Percentiles rank a stretch among this genome's conserved stretches.
Conservation (phyloP, 306 rosid species). For the Quercus agrifolia region DNA sequence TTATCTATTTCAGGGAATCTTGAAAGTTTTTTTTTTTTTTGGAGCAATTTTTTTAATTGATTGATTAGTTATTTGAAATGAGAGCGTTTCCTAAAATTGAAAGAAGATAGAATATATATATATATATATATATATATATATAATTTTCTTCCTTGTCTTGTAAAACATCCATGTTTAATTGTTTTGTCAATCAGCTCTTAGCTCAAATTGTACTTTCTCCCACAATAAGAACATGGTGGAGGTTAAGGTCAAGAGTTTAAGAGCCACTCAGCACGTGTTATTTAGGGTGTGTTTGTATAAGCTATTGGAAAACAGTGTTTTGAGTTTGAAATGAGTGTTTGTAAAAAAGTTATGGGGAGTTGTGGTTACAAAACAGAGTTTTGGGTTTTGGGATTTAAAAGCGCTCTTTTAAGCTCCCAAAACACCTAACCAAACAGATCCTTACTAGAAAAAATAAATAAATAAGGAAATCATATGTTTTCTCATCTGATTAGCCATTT, state of each 20-base stretch:
- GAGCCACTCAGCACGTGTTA: neutral
- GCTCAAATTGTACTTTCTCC: neutral
- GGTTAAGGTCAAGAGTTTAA: neutral
- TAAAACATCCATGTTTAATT: neutral
- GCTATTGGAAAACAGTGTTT: no score
- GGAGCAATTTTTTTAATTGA: neutral
- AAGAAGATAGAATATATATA: no score
- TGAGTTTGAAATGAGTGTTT: no score
- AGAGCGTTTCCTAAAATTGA: no score
- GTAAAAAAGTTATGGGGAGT: no score
- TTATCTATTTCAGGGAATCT: neutral
- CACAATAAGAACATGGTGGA: neutral
- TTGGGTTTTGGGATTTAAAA: no score
- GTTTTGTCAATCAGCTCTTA: neutral
- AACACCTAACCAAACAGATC: no score
- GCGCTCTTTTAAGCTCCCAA: no score
- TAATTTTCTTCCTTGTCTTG: neutral
- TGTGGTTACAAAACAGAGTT: no score
- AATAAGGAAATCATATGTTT: neutral
- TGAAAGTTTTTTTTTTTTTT: neutral
- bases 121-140: neutral
- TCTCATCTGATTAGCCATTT: neutral
- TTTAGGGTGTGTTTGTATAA: no score
- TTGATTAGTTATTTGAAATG: neutral
- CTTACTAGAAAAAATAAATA: neutral